These are phyloP conservation scores for Cucurbita ficifolia DNA, from an alignment of 306 rosid species.

Conservation along the genomic window DNA sequence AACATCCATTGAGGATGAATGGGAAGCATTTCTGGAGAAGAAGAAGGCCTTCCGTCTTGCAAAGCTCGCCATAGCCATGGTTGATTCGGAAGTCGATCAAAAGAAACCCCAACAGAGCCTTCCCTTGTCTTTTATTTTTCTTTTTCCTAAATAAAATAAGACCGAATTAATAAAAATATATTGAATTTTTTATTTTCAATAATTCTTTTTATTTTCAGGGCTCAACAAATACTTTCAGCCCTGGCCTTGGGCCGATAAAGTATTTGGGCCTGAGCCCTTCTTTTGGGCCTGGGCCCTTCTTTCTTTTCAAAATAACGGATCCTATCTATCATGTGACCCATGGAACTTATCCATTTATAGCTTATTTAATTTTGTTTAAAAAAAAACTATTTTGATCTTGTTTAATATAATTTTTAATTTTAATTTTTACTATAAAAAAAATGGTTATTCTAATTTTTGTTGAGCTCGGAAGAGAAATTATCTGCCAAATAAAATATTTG, in stretches of 20 bases:
- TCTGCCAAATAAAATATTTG: neutral
- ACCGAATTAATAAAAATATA: no score
- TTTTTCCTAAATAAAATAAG: neutral
- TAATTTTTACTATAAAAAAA: neutral
- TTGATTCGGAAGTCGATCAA: neutral
- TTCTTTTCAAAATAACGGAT: neutral
- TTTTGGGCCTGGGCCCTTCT: neutral
- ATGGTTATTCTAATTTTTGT: neutral
- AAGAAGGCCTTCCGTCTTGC: slow-evolving; percentile 70
- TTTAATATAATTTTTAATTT: neutral
- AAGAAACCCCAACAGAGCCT: neutral
- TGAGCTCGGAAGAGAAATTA: neutral
- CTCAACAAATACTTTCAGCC: no score
- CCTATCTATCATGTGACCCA: neutral
- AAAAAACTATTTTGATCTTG: neutral
- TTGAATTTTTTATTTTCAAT: no score
- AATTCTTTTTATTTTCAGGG: no score
- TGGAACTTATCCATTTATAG: neutral
- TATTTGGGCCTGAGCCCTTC: neutral
- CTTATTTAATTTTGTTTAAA: neutral
- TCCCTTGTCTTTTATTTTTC: neutral
- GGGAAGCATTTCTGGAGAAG: slow-evolving; percentile 26
- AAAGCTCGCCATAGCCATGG: slow-evolving; percentile 60
- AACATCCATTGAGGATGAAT: slow-evolving; percentile 22
- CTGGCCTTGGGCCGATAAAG: neutral